phyloP scores from a whole-genome alignment of 2,329 filamentous ascomycete species.

The Lecanicillium sp. region DNA sequence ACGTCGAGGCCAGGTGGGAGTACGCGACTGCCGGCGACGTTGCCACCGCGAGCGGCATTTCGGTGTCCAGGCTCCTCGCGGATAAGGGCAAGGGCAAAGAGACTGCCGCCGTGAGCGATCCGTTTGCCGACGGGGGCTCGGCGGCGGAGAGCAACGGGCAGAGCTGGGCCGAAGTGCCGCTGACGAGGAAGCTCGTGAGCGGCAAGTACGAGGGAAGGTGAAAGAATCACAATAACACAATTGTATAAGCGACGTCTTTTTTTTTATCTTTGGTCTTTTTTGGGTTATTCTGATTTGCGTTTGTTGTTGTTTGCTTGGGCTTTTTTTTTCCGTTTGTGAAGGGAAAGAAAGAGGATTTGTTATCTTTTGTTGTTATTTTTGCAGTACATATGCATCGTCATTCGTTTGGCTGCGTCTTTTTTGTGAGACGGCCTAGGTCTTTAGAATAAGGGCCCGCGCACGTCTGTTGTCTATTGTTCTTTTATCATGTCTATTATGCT shows the following conservation, averaged over 20 bases:
- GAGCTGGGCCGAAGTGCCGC: constrained; percentile 62
- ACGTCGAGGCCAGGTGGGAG: constrained; percentile 81
- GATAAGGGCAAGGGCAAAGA: constrained; percentile 49
- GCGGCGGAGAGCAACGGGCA: constrained; percentile 23
- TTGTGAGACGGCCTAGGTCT: too few species aligned
- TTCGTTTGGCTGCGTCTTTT: too few species aligned
- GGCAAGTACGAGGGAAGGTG: constrained; percentile 64
- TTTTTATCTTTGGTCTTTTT: background rate
- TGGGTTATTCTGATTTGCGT: too few species aligned
- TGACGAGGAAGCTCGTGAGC: constrained; percentile 61
- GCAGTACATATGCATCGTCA: too few species aligned
- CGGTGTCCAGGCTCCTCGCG: constrained; percentile 45
- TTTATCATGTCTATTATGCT: too few species aligned
- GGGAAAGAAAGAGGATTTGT: too few species aligned
- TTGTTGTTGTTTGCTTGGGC: background rate
- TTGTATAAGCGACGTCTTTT: background rate
- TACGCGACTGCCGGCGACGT: constrained; percentile 39
- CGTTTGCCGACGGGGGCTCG: constrained; percentile 55
- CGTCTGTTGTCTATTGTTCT: too few species aligned
- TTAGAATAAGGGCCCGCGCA: too few species aligned
- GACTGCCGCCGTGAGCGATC: constrained; percentile 47
- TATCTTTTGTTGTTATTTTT: too few species aligned
- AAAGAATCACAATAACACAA: background rate
- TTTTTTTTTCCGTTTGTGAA: background rate
- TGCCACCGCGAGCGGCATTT: constrained; percentile 54